These are phyloP conservation scores for Echria macrotheca DNA, from an alignment of 495 filamentous ascomycete species.

Conservation along the genomic window DNA sequence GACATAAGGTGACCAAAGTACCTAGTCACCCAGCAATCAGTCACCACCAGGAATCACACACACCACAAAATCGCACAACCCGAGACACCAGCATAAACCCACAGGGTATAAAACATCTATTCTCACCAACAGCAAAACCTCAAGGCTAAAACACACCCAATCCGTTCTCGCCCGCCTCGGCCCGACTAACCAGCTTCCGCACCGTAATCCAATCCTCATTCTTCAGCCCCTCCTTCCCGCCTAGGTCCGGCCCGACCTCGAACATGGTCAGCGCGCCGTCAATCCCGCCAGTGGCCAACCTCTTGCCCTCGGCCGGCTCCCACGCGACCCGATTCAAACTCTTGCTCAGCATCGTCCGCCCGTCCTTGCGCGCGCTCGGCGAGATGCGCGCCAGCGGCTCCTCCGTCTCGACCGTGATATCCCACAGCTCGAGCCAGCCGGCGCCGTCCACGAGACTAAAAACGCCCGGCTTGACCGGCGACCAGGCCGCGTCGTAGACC, in stretches of 20 bases:
- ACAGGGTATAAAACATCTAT: too few relatives aligned
- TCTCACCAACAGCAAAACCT: too few relatives aligned
- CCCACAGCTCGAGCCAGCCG: constrained; percentile 93
- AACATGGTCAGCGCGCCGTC: constrained; percentile 88
- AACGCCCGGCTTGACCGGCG: constrained; percentile 81
- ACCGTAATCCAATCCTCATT: constrained; percentile 87
- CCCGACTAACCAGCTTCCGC: constrained; percentile 72
- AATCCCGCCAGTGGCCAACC: constrained; percentile 81
- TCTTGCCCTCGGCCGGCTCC: constrained; percentile 82
- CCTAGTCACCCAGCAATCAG: too few relatives aligned
- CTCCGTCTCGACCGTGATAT: constrained; percentile 85
- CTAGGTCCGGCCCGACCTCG: constrained; percentile 81
- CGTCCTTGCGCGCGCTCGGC: constrained; percentile 57
- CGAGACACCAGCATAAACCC: too few relatives aligned
- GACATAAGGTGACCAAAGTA: too few relatives aligned
- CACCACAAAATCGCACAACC: too few relatives aligned
- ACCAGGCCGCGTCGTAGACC: constrained; percentile 94
- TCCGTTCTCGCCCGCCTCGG: constrained; percentile 49
- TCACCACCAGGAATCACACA: too few relatives aligned
- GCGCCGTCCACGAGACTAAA: constrained; percentile 92
- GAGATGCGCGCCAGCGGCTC: constrained; percentile 74
- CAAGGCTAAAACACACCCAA: too few relatives aligned
- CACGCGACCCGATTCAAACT: constrained; percentile 90
- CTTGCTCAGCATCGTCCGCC: constrained; percentile 58
- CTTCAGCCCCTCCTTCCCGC: constrained; percentile 70